Percentiles rank a stretch among this genome's conserved stretches.
Conservation (phyloP, 164 flowering plant species). For the Vitis amurensis region DNA sequence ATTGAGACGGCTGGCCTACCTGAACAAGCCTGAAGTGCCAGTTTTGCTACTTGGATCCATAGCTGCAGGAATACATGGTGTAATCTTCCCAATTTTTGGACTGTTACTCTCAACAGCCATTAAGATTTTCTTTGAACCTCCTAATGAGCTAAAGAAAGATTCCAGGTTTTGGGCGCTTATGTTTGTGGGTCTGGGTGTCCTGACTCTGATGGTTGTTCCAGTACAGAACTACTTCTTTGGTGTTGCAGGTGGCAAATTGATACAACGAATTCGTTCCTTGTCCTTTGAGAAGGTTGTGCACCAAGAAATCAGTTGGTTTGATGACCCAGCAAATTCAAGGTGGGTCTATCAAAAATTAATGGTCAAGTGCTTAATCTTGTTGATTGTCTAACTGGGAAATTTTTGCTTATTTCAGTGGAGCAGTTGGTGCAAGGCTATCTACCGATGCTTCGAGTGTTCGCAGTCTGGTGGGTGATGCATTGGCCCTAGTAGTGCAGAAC, state of each 20-base stretch:
- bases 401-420: slow-evolving; percentile 31
- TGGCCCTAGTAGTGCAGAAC: too few relatives aligned
- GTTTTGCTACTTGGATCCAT: slow-evolving; percentile 17
- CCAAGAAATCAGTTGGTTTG: slow-evolving; percentile 3
- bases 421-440: slow-evolving; percentile 48
- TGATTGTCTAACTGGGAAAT: too few relatives aligned
- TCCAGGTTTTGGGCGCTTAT: slow-evolving; percentile 9
- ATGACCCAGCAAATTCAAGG: too few relatives aligned
- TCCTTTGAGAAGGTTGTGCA: slow-evolving; percentile 19
- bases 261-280: slow-evolving; percentile 11
- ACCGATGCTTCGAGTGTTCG: slow-evolving; percentile 38
- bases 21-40: slow-evolving; percentile 19
- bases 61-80: slow-evolving; percentile 15
- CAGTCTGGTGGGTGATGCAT: slow-evolving; percentile 42
- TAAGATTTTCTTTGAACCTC: slow-evolving; percentile 17
- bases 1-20: slow-evolving; percentile 7
- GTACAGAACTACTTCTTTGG: slow-evolving; percentile 12
- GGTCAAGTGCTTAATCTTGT: too few relatives aligned
- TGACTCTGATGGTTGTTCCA: slow-evolving; percentile 7
- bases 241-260: slow-evolving; percentile 13
- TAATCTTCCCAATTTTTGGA: slow-evolving; percentile 16
- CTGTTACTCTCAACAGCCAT: slow-evolving; percentile 10
- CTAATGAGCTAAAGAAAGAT: slow-evolving; percentile 1
- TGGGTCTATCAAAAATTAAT: too few relatives aligned
- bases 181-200: slow-evolving; percentile 6